phyloP scores from a whole-genome alignment of 2,329 filamentous ascomycete species.

The Talaromyces piceae region DNA sequence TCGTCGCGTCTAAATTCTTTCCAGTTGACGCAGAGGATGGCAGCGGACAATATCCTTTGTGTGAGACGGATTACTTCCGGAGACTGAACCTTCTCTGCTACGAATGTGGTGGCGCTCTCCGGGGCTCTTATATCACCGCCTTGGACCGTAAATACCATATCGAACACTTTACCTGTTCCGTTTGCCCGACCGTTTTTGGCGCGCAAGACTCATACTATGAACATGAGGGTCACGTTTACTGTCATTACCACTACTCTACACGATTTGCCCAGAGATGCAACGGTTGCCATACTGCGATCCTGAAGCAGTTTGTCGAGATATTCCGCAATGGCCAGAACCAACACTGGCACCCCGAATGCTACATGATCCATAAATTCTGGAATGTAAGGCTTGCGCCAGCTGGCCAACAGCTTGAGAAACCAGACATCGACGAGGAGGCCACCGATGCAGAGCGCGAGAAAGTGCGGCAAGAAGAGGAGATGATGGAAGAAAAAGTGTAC shows the following conservation, averaged over 20 bases:
- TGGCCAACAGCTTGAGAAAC: slow-evolving; percentile 43
- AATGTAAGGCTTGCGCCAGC: slow-evolving; percentile 76
- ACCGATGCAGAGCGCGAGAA: slow-evolving; percentile 62
- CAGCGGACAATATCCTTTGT: slow-evolving; percentile 78
- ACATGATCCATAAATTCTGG: slow-evolving; percentile 99
- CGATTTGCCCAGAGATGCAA: slow-evolving; percentile 94
- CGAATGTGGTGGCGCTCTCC: slow-evolving; percentile 83
- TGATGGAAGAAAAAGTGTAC: slow-evolving; percentile 96
- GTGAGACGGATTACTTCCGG: slow-evolving; percentile 96
- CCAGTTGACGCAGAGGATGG: slow-evolving; percentile 87
- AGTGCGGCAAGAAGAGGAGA: slow-evolving; percentile 80
- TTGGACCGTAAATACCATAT: slow-evolving; percentile 98
- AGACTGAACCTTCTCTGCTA: slow-evolving; percentile 84
- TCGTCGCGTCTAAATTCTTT: slow-evolving; percentile 98
- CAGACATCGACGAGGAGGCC: slow-evolving; percentile 47
- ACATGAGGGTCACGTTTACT: slow-evolving; percentile 92
- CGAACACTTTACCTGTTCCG: slow-evolving; percentile 96
- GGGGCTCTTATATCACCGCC: slow-evolving; percentile 96
- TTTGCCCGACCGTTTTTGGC: slow-evolving; percentile 95
- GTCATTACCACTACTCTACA: slow-evolving; percentile 97
- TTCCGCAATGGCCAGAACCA: slow-evolving; percentile 97
- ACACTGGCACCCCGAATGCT: slow-evolving; percentile 98
- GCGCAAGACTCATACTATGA: slow-evolving; percentile 99
- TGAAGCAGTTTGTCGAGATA: slow-evolving; percentile 99
- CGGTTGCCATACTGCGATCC: slow-evolving; percentile 90